These are phyloP conservation scores for Aphanomyces euteiches DNA, from an alignment of 352 stramenopile genomes.

Conservation along the genomic window DNA sequence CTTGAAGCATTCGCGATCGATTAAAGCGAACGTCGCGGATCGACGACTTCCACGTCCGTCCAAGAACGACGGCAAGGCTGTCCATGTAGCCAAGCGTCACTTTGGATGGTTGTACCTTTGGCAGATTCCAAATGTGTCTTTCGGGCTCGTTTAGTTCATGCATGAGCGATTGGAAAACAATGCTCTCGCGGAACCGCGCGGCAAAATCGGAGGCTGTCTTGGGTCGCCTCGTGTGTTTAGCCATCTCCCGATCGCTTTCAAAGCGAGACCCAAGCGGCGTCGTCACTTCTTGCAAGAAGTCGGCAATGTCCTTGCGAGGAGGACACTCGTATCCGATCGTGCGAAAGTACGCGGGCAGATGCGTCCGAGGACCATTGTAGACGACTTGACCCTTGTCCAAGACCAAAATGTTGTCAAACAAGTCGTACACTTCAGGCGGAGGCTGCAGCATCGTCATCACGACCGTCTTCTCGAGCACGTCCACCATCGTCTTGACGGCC, in stretches of 20 bases:
- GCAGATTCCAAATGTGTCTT: neutral
- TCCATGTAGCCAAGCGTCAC: neutral
- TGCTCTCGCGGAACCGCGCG: neutral
- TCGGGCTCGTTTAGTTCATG: neutral
- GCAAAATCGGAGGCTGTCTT: conserved; percentile 5
- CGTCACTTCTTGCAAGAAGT: conserved; percentile 77
- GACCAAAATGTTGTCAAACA: conserved; percentile 87
- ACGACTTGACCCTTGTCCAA: conserved; percentile 70
- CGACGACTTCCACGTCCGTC: conserved; percentile 41
- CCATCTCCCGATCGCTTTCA: conserved; percentile 31
- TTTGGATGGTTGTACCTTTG: neutral
- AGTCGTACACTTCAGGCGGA: conserved; percentile 73
- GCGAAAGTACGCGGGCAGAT: conserved; percentile 48
- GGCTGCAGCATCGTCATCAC: conserved; percentile 40
- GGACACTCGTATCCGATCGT: conserved; percentile 49
- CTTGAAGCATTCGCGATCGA: conserved; percentile 45
- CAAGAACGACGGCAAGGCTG: neutral
- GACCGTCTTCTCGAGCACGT: conserved; percentile 30
- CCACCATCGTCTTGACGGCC: conserved; percentile 16
- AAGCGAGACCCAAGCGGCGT: conserved; percentile 43
- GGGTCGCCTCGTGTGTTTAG: neutral
- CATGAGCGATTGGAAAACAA: neutral
- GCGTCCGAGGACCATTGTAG: conserved; percentile 52
- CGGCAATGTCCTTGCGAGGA: conserved; percentile 57
- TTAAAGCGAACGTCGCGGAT: conserved; percentile 49